phyloP scores from a whole-genome alignment of 495 filamentous ascomycete species.

The Penicillium roqueforti region DNA sequence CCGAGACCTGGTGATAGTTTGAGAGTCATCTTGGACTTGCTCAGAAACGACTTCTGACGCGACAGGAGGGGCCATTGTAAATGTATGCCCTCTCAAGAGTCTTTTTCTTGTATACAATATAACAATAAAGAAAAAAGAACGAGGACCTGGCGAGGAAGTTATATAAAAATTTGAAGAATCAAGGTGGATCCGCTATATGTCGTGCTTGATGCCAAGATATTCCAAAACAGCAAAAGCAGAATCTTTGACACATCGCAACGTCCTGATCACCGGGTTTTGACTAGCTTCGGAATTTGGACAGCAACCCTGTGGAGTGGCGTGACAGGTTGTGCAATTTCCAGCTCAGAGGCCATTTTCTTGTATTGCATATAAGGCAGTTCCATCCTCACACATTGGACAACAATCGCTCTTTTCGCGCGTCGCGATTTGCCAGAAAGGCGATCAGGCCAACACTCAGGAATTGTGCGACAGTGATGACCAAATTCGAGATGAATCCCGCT shows the following conservation, averaged over 20 bases:
- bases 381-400: not conserved
- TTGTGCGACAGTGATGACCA: not conserved
- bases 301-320: not conserved
- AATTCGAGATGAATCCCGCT: constrained; percentile 21
- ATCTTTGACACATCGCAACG: constrained; percentile 1
- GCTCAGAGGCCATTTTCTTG: no score
- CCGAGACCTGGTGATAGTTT: not conserved
- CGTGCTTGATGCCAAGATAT: constrained; percentile 4
- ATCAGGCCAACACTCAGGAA: not conserved
- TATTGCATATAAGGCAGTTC: no score
- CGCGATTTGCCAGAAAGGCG: not conserved
- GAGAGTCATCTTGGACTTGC: not conserved
- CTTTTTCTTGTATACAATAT: not conserved
- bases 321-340: not conserved
- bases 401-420: not conserved
- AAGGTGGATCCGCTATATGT: constrained; percentile 2
- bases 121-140: not conserved
- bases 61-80: not conserved
- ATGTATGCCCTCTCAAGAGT: not conserved
- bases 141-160: not conserved
- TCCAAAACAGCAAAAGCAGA: not conserved
- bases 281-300: not conserved
- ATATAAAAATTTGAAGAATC: not conserved
- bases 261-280: not conserved
- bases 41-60: constrained; percentile 2